Conservation (phyloP, 768 basidiomycete genomes). For the Lenzites betulinus region DNA sequence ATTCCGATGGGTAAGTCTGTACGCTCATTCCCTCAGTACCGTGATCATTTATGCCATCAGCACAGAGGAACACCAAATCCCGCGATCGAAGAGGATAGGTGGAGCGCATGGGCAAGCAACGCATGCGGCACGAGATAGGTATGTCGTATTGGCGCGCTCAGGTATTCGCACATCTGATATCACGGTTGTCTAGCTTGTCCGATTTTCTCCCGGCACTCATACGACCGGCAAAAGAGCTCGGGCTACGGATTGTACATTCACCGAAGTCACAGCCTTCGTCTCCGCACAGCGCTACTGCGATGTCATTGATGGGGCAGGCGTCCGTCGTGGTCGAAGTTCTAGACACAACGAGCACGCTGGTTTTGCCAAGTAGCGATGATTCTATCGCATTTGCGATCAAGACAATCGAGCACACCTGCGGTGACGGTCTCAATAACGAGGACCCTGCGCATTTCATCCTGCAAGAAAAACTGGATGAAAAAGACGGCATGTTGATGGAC, state of each 20-base stretch:
- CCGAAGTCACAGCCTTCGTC: conserved; percentile 30
- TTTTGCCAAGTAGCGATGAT: conserved; percentile 30
- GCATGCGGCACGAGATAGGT: not conserved
- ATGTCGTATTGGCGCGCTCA: too few relatives aligned
- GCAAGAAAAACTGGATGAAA: conserved; percentile 57
- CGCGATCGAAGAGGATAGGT: conserved; percentile 52
- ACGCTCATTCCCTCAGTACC: not conserved
- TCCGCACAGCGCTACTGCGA: conserved; percentile 24
- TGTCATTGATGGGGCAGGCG: conserved; percentile 40
- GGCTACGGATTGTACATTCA: conserved; percentile 22
- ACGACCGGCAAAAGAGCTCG: not conserved
- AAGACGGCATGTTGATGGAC: conserved; percentile 55
- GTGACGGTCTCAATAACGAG: conserved; percentile 3
- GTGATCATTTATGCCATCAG: not conserved
- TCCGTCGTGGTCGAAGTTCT: conserved; percentile 19
- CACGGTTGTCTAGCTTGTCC: conserved; percentile 32
- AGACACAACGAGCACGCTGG: not conserved
- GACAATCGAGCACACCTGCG: conserved; percentile 16
- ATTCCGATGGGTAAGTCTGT: conserved; percentile 48
- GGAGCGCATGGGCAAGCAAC: conserved; percentile 25
- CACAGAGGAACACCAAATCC: conserved; percentile 55
- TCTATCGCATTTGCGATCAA: conserved; percentile 2
- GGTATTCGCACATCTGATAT: not conserved
- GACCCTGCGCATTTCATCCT: conserved; percentile 43
- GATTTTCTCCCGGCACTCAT: conserved; percentile 42